phyloP scores from a whole-genome alignment of 352 stramenopile species.

The Globisporangium emineosum region DNA sequence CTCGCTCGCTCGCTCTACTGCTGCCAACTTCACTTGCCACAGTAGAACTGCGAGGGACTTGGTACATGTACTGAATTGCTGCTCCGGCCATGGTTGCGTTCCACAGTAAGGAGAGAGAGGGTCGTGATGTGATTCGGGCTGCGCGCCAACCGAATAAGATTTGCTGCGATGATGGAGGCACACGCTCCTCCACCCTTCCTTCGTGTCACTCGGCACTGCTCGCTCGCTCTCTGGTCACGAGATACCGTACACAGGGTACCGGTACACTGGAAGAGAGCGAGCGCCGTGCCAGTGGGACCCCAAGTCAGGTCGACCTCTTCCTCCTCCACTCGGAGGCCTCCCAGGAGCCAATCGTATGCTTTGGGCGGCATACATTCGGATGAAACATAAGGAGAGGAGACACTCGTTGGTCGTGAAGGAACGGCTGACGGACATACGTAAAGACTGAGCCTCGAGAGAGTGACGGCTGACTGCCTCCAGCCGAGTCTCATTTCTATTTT shows the following conservation, averaged over 20 bases:
- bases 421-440: neutral
- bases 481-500: slow-evolving; percentile 1
- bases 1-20: neutral
- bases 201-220: neutral
- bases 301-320: slow-evolving; percentile 1
- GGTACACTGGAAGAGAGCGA: slow-evolving; percentile 4
- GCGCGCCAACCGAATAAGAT: neutral
- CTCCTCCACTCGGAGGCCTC: neutral
- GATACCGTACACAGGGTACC: neutral
- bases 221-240: neutral
- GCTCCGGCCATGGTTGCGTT: neutral
- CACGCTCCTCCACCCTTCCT: neutral
- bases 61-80: neutral
- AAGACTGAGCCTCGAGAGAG: neutral
- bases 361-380: neutral
- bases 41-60: neutral
- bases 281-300: neutral
- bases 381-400: neutral
- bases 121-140: neutral
- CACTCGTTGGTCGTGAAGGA: neutral
- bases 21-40: slow-evolving; percentile 1
- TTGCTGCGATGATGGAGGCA: neutral
- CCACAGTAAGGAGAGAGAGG: neutral
- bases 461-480: neutral
- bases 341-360: neutral